Conservation (phyloP, 192 early-diverging fungal genomes). For the Dissophora ornata region DNA sequence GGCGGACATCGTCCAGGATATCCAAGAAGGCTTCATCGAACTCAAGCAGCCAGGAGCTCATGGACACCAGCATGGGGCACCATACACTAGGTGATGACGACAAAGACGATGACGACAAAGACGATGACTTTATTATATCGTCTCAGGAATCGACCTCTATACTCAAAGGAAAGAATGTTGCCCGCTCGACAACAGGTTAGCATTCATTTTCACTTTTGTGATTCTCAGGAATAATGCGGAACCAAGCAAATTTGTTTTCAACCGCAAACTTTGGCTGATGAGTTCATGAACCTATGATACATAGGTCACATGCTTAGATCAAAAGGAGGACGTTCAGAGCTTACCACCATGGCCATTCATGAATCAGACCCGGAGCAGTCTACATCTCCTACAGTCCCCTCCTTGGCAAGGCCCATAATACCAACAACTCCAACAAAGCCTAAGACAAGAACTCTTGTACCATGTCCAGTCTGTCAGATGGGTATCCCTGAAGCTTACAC, state of each 20-base stretch:
- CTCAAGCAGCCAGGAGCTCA: not conserved
- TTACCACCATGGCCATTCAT: not conserved
- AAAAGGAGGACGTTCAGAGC: constrained; percentile 13
- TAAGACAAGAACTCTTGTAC: constrained; percentile 15
- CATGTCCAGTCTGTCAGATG: constrained; percentile 28
- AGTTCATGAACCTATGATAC: not conserved
- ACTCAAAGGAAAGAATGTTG: constrained; percentile 25
- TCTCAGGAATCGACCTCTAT: constrained; percentile 6
- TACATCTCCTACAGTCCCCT: too few relatives aligned
- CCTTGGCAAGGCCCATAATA: not conserved
- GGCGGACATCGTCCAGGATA: constrained; percentile 38
- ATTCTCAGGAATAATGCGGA: too few relatives aligned
- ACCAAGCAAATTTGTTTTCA: too few relatives aligned
- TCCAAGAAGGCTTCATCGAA: not conserved
- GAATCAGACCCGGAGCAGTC: constrained; percentile 15
- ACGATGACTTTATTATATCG: constrained; percentile 24
- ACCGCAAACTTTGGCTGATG: too few relatives aligned
- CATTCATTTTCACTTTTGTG: not conserved
- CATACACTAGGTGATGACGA: too few relatives aligned
- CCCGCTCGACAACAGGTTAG: constrained; percentile 7
- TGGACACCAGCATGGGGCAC: constrained; percentile 10
- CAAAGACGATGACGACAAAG: constrained; percentile 18
- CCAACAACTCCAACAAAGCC: not conserved
- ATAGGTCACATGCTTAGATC: constrained; percentile 31
- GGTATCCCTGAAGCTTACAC: constrained; percentile 32